phyloP scores from a whole-genome alignment of 495 filamentous ascomycete genomes.

The Penicillium samsonianum region DNA sequence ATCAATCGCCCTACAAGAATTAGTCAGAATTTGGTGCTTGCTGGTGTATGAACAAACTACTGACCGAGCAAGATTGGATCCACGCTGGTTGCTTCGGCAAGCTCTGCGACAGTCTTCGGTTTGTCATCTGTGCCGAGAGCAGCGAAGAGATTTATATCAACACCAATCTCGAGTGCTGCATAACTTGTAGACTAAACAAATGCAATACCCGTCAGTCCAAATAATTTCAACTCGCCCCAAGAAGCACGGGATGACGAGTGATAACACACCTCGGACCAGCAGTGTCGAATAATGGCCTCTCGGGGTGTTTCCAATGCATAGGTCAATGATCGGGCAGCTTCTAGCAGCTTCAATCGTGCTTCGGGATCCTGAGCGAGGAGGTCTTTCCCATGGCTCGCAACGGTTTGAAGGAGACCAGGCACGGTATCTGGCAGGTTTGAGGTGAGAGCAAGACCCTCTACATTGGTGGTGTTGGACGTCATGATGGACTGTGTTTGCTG shows the following conservation, averaged over 20 bases:
- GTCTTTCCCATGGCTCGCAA: neutral
- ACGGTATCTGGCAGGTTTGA: neutral
- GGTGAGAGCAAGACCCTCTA: conserved; percentile 1
- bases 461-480: neutral
- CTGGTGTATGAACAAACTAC: neutral
- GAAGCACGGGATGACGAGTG: neutral
- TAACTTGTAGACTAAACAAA: neutral
- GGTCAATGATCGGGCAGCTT: conserved; percentile 15
- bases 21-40: neutral
- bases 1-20: conserved; percentile 30
- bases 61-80: conserved; percentile 27
- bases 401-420: neutral
- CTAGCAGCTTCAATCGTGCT: conserved; percentile 12
- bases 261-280: conserved; percentile 28
- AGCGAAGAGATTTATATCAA: conserved; percentile 27
- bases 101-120: conserved; percentile 19
- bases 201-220: neutral
- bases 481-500: neutral
- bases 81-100: conserved; percentile 24
- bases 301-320: conserved; percentile 30
- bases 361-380: neutral
- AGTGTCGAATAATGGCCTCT: conserved; percentile 27
- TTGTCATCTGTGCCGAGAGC: conserved; percentile 22
- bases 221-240: neutral
- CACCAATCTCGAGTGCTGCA: conserved; percentile 13